Evolutionary conservation across 192 early-diverging fungal genomes (phyloP), one percentile per base, ranked within the genome.

Genomic region (Jimgerdemannia flammicorona): DNA sequence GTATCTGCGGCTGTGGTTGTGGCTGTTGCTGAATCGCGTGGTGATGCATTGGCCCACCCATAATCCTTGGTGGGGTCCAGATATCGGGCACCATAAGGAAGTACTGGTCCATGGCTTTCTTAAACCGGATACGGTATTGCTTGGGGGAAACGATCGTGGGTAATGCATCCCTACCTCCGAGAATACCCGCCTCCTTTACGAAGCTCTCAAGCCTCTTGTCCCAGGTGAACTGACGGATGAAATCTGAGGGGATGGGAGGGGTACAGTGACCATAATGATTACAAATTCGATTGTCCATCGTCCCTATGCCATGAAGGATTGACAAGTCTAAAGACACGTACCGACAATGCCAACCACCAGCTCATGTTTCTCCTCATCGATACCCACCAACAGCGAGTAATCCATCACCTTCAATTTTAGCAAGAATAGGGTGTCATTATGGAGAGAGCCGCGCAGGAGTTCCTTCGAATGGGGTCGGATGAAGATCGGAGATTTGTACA

Each of bases 201-300:
- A 96, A 98, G 71, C 91, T 95, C 79, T 99, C 98, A 18, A 99
- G 78, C 82, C 95, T 95, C 85, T 99, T 99, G 79, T 99, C 98
- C 96, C 97, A 99, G 0, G 97, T 99, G 80, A 97, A 99, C 6
- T 95, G 96, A 66, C 97, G 91, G 65, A 98, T 98, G 84, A 95
- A 98, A 78, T 99, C 98, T 82, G 67, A n/a, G n/a, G n/a, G n/a
- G 20, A 29, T 68, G 67, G 67, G 20, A 68, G 17, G n/a, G 8
- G 73, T 54, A n/a, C n/a, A n/a, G n/a, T n/a, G n/a, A n/a, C 18
- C 39, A n/a, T 40, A 19, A 6, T n/a, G 29, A 18, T 72, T 14
- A 78, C 72, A 10, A 44, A 77, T n/a, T n/a, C 39, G 77, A 76
- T 19, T 42, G 42, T 67, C 6, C 77, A 66, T 18, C 17, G 4